These are phyloP conservation scores for Stentor coeruleus DNA, from an alignment of 73 alveolate genomes.

Conservation along the genomic window DNA sequence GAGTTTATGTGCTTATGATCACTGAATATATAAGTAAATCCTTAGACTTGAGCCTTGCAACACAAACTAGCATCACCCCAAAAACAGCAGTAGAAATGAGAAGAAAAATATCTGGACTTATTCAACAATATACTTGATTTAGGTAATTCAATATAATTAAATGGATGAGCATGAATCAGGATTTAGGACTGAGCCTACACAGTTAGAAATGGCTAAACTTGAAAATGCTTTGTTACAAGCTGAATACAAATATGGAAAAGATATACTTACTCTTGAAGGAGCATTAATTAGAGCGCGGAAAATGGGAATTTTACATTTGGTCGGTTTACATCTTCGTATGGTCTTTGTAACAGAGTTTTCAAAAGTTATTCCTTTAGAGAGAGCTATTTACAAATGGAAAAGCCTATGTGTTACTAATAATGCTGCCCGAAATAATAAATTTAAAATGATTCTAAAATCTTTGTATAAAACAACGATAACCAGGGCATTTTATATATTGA, in stretches of 20 bases:
- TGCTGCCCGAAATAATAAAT: neutral
- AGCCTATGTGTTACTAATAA: neutral
- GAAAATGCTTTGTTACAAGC: neutral
- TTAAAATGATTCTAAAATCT: neutral
- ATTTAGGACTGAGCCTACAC: conserved; percentile 3
- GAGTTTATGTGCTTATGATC: neutral
- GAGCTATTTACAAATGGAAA: neutral
- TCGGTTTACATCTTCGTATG: conserved; percentile 18
- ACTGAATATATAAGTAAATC: neutral
- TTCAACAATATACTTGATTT: no score
- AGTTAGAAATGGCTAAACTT: neutral
- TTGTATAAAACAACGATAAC: neutral
- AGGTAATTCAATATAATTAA: no score
- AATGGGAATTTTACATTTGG: neutral
- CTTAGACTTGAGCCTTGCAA: neutral
- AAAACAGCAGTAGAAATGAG: neutral
- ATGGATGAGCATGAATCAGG: no score
- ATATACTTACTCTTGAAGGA: neutral
- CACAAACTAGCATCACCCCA: neutral
- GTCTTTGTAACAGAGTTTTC: neutral
- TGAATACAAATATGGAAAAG: conserved; percentile 9
- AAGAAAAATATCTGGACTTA: no score
- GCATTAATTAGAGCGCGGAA: conserved; percentile 7
- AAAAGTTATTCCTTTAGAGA: neutral
- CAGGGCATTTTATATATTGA: neutral